Conservation (phyloP, 2,329 filamentous ascomycete species). For the Cryphonectria japonica region DNA sequence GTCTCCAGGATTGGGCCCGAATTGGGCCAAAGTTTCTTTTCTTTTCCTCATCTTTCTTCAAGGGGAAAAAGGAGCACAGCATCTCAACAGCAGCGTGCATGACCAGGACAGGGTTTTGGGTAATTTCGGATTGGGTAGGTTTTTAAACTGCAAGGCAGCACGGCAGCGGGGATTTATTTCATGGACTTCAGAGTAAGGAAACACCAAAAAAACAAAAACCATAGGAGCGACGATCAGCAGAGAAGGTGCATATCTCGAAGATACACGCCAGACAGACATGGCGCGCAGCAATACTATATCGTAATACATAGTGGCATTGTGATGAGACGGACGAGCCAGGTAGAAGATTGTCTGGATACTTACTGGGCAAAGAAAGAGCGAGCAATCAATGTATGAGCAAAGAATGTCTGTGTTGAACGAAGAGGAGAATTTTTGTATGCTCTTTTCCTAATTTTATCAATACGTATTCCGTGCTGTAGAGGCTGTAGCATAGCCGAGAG, state of each 20-base stretch:
- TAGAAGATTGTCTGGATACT: not conserved
- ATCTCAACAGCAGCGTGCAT: conserved; percentile 1
- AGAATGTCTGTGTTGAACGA: not conserved
- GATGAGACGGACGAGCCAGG: not conserved
- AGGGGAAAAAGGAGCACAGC: not conserved
- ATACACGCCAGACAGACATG: not conserved
- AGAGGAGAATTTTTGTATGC: not conserved
- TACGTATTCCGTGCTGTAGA: not conserved
- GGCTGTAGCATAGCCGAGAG: not conserved
- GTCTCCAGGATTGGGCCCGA: not conserved
- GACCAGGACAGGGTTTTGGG: not conserved
- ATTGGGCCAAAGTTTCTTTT: not conserved
- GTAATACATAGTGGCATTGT: conserved; percentile 7
- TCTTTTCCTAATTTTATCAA: not conserved
- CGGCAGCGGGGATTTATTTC: not conserved
- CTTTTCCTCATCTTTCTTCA: not conserved
- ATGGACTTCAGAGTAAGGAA: not conserved
- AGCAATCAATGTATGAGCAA: not conserved
- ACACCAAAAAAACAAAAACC: not conserved
- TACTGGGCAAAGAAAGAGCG: not conserved
- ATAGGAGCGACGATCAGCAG: not conserved
- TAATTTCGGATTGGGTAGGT: not conserved
- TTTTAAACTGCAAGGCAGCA: not conserved
- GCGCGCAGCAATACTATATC: not conserved
- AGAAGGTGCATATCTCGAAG: not conserved